Conservation (phyloP, 2,329 filamentous ascomycete genomes). For the Penicillium sp. region DNA sequence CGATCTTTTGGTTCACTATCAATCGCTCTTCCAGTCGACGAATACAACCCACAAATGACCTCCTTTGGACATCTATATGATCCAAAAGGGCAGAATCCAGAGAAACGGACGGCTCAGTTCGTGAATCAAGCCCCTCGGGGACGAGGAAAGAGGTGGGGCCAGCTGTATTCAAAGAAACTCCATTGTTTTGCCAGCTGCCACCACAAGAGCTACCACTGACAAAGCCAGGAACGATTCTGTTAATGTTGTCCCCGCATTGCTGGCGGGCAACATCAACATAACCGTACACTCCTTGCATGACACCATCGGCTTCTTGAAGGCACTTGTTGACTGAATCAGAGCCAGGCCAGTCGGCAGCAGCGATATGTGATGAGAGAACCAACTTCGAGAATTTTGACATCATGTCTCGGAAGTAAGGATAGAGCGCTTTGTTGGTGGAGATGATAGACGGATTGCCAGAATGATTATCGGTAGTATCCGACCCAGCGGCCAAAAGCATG, state of each 20-base stretch:
- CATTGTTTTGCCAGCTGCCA: constrained; percentile 80
- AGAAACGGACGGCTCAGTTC: constrained; percentile 68
- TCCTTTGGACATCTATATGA: constrained; percentile 80
- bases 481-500: constrained; percentile 89
- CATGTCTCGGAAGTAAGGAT: constrained; percentile 97
- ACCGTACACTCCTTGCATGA: constrained; percentile 88
- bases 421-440: constrained; percentile 93
- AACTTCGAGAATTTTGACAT: constrained; percentile 99
- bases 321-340: constrained; percentile 94
- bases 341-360: constrained; percentile 91
- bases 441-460: constrained; percentile 99
- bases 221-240: constrained; percentile 90
- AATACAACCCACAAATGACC: constrained; percentile 80
- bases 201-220: constrained; percentile 80
- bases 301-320: constrained; percentile 93
- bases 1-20: constrained; percentile 73
- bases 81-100: constrained; percentile 79
- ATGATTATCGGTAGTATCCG: constrained; percentile 96
- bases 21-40: constrained; percentile 85
- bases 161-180: constrained; percentile 63
- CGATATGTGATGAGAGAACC: constrained; percentile 96
- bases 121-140: constrained; percentile 75
- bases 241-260: constrained; percentile 89
- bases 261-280: constrained; percentile 95
- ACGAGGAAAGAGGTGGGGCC: constrained; percentile 72